A percentile compares a stretch with the other conserved stretches of the same genome.
Evolutionary conservation across 2,329 filamentous ascomycete genomes (phyloP).

Genomic region (Ceratocystis smalleyi): DNA sequence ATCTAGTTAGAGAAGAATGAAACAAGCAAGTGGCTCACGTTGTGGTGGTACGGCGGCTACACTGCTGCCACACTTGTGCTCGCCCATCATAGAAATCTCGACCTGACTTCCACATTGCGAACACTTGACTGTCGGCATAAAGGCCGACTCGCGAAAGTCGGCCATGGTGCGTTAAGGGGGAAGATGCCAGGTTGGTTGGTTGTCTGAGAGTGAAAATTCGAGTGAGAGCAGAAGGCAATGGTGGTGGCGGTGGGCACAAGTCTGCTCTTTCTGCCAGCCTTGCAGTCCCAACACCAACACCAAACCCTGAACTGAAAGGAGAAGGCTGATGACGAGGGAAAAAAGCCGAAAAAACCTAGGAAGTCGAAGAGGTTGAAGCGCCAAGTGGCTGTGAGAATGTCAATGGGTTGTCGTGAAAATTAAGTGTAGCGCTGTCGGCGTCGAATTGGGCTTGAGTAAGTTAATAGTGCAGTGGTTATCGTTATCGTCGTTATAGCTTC

Average conservation of each 20-base stretch:
- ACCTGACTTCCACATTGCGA: conserved; percentile 64
- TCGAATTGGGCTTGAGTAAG: no score
- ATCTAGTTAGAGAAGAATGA: neutral
- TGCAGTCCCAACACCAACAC: neutral
- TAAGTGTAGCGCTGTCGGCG: no score
- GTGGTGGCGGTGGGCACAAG: neutral
- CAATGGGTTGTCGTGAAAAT: no score
- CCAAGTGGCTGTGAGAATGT: neutral
- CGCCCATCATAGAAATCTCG: conserved; percentile 72
- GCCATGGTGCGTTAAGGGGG: conserved; percentile 12
- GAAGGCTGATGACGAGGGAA: neutral
- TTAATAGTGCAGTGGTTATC: no score
- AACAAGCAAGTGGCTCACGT: conserved; percentile 22
- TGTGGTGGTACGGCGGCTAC: conserved; percentile 11
- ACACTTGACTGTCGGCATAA: conserved; percentile 76
- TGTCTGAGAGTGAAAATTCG: neutral
- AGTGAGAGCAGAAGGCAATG: neutral
- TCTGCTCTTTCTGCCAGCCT: neutral
- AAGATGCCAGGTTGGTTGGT: neutral
- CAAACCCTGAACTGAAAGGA: neutral
- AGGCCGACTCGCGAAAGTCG: conserved; percentile 45
- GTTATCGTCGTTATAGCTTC: no score
- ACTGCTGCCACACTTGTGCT: conserved; percentile 49
- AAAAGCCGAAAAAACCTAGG: neutral
- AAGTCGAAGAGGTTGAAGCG: neutral